Base-by-base conservation (phyloP, 2,329 filamentous ascomycete genomes). In the Fusarium nygamai region DNA sequence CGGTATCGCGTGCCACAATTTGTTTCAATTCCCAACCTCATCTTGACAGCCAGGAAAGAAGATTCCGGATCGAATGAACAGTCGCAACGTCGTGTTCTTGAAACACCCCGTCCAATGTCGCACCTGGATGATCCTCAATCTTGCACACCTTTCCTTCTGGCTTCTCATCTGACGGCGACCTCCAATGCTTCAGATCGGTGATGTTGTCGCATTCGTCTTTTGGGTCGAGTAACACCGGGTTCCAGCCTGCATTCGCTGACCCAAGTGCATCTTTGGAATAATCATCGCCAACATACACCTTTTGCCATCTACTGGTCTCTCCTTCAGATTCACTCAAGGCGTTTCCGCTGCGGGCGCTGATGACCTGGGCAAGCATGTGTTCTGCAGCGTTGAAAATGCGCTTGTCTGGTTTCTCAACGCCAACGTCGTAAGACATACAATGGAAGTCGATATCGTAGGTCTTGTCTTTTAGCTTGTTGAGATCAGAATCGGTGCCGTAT, bases 361-460 rank as follows among this genome's bases (percentile, higher is more conserved):
- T 64, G 8, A 70, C 17, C 16, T 74, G 58, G 2, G 59, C 48
- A 11, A 77, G 77, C 83, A 89, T 81, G 2, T 78, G 71, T 50
- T 86, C 83, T 1, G 89, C 90, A 0, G 88, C 86, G 3, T 83
- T 79, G 69, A 92, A 93, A 5, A 92, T 91, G 6, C 78, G 73
- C 14, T 66, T 71, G 60, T 90, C 83, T 0, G 91, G 91, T 78
- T 93, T 93, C 72, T 89, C 88, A 31, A 82, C 78, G 0, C 90
- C 90, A 9, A 89, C 87, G 74, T 92, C 89, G 72, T 92, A 92
- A 24, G 90, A 92, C 78, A 91, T 86, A 46, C 74, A 76, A 1
- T 76, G 74, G 5, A 76, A 76, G 14, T 76, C 74, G 3, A 76
- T 61, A 1, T 76, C 64, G 19, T 67, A 64, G 0, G 19, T 47